Conservation (phyloP, 805 yeast genomes). For the Candida ortonii region DNA sequence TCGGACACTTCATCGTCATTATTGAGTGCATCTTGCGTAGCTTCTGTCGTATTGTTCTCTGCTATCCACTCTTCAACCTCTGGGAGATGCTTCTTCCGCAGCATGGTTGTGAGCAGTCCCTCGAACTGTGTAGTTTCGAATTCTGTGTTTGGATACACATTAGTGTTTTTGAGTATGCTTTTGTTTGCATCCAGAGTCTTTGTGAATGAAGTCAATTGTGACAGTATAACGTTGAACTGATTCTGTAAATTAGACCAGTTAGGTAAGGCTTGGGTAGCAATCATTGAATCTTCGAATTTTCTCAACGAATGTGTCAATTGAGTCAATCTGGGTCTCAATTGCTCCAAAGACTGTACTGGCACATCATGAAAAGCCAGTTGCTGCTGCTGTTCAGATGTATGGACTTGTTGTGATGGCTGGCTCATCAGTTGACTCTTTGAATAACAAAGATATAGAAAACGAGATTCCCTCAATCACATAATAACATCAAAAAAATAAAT, state of each 20-base stretch:
- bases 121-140: constrained; percentile 87
- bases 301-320: constrained; percentile 61
- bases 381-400: constrained; percentile 8
- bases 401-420: constrained; percentile 5
- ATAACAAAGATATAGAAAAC: too few relatives aligned
- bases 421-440: too few relatives aligned
- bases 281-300: constrained; percentile 52
- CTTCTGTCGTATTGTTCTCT: constrained; percentile 19
- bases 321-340: constrained; percentile 57
- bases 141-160: constrained; percentile 76
- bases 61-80: constrained; percentile 87
- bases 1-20: constrained; percentile 64
- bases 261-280: constrained; percentile 40
- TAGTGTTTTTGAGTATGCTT: constrained; percentile 59
- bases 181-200: constrained; percentile 60
- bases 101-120: constrained; percentile 74
- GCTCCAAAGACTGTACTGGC: constrained; percentile 61
- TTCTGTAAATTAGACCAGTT: constrained; percentile 69
- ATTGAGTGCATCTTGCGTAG: constrained; percentile 27
- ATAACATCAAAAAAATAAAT: too few relatives aligned
- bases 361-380: constrained; percentile 35
- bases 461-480: too few relatives aligned
- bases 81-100: constrained; percentile 85
- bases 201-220: constrained; percentile 80
- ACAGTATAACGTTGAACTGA: constrained; percentile 77